Base-by-base conservation (phyloP, 2,329 filamentous ascomycete genomes). In the Zarea fungicola region DNA sequence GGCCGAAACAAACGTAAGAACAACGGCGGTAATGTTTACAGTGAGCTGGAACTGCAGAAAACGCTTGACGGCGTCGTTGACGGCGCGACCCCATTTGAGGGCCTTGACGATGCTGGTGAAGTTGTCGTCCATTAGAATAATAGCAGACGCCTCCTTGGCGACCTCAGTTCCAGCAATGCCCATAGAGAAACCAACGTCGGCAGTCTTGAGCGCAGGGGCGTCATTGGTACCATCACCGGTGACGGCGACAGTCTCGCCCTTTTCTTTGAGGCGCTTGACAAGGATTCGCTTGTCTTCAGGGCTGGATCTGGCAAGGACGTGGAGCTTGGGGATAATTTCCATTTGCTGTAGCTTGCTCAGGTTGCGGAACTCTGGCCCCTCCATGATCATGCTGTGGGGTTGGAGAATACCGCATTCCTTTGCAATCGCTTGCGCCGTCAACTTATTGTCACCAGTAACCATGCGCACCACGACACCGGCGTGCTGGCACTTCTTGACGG, bases 21-120 rank as follows among this genome's bases (percentile, higher is more conserved):
- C 67, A 39, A 96, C 90, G 31, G 91, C 91, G 8, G 91, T 96
- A 55, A 96, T 83, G 74, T 96, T 96, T 70, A 96, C 91, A 0
- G 85, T 89, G 54, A 90, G 78, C 71, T 89, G 85, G 62, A 87
- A 87, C 64, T 86, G 81, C 44, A 89, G 71, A 65, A 89, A 89
- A 53, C 84, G 83, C 72, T 88, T 87, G 58, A 88, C 85, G 2
- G 85, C 83, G 60, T 89, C 85, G 60, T 88, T 88, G 58, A 89
- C 85, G 28, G 85, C 83, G 22, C 85, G 79, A 43, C 87, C 87
- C 87, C 87, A 92, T 57, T 86, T 84, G 57, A 91, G 74, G 13
- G 87, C 87, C 67, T 89, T 89, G 55, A 92, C 84, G 53, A 91
- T 92, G n/a, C 86, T 90, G 23, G 83, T 78, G 66, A 92, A 92